A percentile compares a stretch with the other conserved stretches of the same genome.
Conservation (phyloP, 257 asterid genomes). For the Lycium ferocissimum region DNA sequence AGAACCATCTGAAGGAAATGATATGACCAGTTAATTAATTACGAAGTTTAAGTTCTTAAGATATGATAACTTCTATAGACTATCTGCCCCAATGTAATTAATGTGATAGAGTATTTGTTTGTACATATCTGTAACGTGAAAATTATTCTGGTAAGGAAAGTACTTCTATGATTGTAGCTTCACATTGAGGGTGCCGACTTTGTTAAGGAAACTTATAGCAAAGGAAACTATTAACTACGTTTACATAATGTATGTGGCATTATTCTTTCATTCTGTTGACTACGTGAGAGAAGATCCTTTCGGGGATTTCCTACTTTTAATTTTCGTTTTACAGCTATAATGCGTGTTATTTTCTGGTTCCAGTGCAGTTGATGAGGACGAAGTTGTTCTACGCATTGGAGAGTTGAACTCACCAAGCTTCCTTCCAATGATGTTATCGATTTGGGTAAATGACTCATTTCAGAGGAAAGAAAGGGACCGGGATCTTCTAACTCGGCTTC, state of each 20-base stretch:
- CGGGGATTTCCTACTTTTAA: background rate
- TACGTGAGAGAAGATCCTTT: background rate
- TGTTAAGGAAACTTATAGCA: background rate
- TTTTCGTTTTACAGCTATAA: background rate
- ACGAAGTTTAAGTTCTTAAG: background rate
- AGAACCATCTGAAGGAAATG: conserved; percentile 23
- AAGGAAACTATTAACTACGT: background rate
- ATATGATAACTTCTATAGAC: background rate
- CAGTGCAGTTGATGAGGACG: conserved; percentile 37
- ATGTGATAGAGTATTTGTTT: background rate
- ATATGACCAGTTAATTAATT: background rate
- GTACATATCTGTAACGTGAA: background rate
- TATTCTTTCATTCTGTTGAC: background rate
- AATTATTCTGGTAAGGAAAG: background rate
- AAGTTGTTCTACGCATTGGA: conserved; percentile 34
- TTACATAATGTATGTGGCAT: background rate
- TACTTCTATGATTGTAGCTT: background rate
- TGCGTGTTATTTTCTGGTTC: background rate
- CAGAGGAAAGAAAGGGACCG: conserved; percentile 38
- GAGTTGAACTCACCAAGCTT: conserved; percentile 35
- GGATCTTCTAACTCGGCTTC: conserved; percentile 33
- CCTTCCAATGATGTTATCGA: conserved; percentile 29
- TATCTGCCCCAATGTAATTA: background rate
- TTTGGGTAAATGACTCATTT: conserved; percentile 35
- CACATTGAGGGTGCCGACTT: background rate